Conservation (phyloP, 768 basidiomycete species). For the Dioszegia crocea region DNA sequence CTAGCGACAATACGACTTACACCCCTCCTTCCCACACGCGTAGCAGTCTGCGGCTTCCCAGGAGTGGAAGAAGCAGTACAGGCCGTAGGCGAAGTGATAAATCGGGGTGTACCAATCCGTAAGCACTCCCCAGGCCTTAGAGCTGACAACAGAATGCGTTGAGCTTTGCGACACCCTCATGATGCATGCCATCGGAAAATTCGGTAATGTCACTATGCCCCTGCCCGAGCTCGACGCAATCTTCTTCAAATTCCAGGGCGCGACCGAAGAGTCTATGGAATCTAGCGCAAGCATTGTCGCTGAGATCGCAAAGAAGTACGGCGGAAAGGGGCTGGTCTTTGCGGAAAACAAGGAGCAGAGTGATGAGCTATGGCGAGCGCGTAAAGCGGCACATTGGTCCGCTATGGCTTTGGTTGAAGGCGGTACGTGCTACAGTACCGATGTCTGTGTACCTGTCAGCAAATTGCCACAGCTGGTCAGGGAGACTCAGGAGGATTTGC, state of each 20-base stretch:
- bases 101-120: constrained; percentile 26
- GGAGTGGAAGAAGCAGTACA: constrained; percentile 68
- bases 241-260: constrained; percentile 84
- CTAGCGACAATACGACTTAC: constrained; percentile 71
- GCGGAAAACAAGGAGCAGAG: constrained; percentile 70
- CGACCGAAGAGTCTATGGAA: constrained; percentile 47
- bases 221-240: constrained; percentile 72
- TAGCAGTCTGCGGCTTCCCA: constrained; percentile 82
- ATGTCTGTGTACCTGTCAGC: constrained; percentile 62
- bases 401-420: constrained; percentile 63
- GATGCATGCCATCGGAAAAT: constrained; percentile 70
- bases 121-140: background rate
- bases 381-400: constrained; percentile 74
- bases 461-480: constrained; percentile 51
- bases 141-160: constrained; percentile 64
- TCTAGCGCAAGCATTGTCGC: constrained; percentile 61
- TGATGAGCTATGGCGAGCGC: constrained; percentile 70
- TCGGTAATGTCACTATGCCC: constrained; percentile 58
- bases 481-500: constrained; percentile 74
- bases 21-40: constrained; percentile 71
- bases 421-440: constrained; percentile 71
- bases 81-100: constrained; percentile 56
- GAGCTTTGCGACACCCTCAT: constrained; percentile 72
- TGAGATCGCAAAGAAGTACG: constrained; percentile 63
- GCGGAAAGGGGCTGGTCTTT: constrained; percentile 64